A percentile compares a stretch with the other conserved stretches of the same genome.
Conservation (phyloP, 2,329 filamentous ascomycete genomes). For the Aaosphaeria pasadenensis region DNA sequence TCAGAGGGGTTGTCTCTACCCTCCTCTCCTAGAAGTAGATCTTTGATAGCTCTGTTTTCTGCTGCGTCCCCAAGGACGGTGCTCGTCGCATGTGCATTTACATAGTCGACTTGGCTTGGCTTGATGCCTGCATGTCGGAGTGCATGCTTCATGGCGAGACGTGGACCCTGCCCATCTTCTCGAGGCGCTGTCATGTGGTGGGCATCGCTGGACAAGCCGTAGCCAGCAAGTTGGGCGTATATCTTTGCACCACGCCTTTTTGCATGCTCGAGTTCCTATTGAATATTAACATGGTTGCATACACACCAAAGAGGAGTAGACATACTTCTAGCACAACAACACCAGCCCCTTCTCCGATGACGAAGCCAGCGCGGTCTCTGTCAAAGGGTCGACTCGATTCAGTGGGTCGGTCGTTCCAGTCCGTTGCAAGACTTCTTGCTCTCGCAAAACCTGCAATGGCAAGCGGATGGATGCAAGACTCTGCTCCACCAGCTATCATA, state of each 20-base stretch:
- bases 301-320: background rate
- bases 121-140: constrained; percentile 67
- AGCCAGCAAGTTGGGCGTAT: constrained; percentile 85
- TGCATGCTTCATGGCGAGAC: constrained; percentile 80
- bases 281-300: background rate
- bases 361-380: constrained; percentile 74
- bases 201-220: constrained; percentile 87
- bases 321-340: constrained; percentile 76
- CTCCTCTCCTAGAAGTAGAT: constrained; percentile 70
- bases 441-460: constrained; percentile 89
- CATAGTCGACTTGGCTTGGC: constrained; percentile 75
- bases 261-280: constrained; percentile 78
- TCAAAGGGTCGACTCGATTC: constrained; percentile 87
- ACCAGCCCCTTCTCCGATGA: constrained; percentile 88
- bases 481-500: constrained; percentile 93
- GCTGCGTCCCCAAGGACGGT: constrained; percentile 83
- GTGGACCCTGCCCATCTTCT: constrained; percentile 77
- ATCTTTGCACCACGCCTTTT: constrained; percentile 73
- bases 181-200: constrained; percentile 90
- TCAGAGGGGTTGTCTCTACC: constrained; percentile 60
- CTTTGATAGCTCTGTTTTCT: constrained; percentile 79
- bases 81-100: constrained; percentile 94
- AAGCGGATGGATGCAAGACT: constrained; percentile 93
- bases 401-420: constrained; percentile 69
- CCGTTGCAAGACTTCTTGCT: constrained; percentile 79